Percentiles rank a stretch among this genome's conserved stretches.
These are phyloP conservation scores for Colletotrichum nymphaeae DNA, from an alignment of 2,329 filamentous ascomycete genomes.

Conservation along the genomic window DNA sequence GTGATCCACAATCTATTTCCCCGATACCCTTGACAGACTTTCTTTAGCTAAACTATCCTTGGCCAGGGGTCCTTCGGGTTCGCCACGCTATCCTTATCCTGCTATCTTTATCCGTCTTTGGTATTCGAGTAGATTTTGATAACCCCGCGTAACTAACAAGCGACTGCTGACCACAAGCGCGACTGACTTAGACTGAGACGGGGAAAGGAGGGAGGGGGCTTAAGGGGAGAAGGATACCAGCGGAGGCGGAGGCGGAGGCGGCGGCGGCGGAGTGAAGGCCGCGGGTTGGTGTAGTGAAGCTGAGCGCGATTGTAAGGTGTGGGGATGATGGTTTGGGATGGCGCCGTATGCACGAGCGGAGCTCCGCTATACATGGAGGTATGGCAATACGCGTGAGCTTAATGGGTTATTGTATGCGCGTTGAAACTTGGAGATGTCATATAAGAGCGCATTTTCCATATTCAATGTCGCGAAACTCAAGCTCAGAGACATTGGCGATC, in stretches of 20 bases:
- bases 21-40: background rate
- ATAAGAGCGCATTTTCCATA: background rate
- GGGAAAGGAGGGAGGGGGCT: no score
- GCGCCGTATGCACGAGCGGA: conserved; percentile 9
- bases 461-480: background rate
- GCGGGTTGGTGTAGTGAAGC: background rate
- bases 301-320: background rate
- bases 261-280: conserved; percentile 24
- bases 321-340: background rate
- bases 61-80: no score
- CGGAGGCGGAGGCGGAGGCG: background rate
- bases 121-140: background rate
- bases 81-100: background rate
- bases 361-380: conserved; percentile 7
- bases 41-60: background rate
- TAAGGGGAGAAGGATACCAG: no score
- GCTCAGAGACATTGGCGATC: background rate
- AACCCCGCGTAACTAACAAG: background rate
- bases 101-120: background rate
- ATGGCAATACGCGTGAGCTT: background rate
- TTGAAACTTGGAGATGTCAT: background rate
- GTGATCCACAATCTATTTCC: background rate
- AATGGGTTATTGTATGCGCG: background rate
- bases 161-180: background rate
- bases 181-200: no score